phyloP scores from a whole-genome alignment of 306 rosid genomes.

The Vigna radiata region DNA sequence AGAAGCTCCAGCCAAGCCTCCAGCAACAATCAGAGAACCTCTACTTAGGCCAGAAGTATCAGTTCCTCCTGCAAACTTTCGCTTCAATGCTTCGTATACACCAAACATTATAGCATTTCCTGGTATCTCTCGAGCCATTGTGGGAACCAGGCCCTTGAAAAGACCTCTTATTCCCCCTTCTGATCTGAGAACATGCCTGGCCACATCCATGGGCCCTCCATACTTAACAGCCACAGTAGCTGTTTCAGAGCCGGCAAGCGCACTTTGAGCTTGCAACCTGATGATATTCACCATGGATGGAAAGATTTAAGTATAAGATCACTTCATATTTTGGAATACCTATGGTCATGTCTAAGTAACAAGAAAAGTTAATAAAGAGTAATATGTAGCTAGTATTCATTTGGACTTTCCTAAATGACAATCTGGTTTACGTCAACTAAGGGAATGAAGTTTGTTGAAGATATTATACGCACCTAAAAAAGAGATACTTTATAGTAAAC shows the following conservation, averaged over 20 bases:
- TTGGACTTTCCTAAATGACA: conserved; percentile 9
- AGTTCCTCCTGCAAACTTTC: conserved; percentile 75
- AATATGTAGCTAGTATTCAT: neutral
- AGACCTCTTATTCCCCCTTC: conserved; percentile 89
- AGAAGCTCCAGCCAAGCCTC: conserved; percentile 93
- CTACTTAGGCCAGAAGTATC: conserved; percentile 83
- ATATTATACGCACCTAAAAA: neutral
- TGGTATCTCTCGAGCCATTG: conserved; percentile 90
- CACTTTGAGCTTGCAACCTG: conserved; percentile 98
- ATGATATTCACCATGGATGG: conserved; percentile 37
- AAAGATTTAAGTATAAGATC: neutral
- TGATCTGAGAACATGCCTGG: conserved; percentile 76
- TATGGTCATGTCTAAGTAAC: neutral
- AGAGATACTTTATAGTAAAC: neutral
- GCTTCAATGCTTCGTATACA: conserved; percentile 84
- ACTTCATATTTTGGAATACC: neutral
- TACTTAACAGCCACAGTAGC: conserved; percentile 71
- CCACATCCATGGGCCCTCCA: conserved; percentile 98
- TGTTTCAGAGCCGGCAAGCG: conserved; percentile 64
- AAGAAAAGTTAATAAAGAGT: neutral
- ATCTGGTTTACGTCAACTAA: conserved; percentile 17
- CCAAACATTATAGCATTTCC: conserved; percentile 96
- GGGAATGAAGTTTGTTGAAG: neutral
- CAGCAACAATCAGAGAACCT: conserved; percentile 83
- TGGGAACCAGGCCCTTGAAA: conserved; percentile 89